Evolutionary conservation across 1,284 basidiomycete genomes (phyloP).

Genomic region (Serendipita sp.): DNA sequence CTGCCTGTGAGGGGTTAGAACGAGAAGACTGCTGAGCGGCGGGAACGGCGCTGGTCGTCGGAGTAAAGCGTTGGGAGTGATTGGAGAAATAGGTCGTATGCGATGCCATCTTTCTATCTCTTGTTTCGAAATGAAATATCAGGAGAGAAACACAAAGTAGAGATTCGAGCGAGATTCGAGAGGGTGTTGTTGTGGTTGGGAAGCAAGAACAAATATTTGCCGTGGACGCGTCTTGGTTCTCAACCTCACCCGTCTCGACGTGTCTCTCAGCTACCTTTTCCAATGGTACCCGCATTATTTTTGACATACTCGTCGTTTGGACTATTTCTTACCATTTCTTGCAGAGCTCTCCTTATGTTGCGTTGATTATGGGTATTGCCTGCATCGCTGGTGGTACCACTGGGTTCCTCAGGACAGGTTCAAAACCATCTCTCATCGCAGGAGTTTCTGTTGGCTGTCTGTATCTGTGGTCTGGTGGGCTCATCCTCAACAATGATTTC

Average conservation of each 20-base stretch:
- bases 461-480: slow-evolving; percentile 61
- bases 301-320: neutral
- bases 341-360: slow-evolving; percentile 54
- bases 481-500: slow-evolving; percentile 53
- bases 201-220: neutral
- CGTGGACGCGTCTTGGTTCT: too few species aligned
- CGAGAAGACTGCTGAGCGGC: slow-evolving; percentile 1
- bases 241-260: too few species aligned
- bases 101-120: neutral
- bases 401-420: slow-evolving; percentile 53
- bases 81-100: slow-evolving; percentile 9
- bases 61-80: slow-evolving; percentile 9
- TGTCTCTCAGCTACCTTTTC: too few species aligned
- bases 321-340: neutral
- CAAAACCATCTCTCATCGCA: slow-evolving; percentile 67
- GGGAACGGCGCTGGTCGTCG: slow-evolving; percentile 4
- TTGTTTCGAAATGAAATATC: too few species aligned
- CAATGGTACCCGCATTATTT: too few species aligned
- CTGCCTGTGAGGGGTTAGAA: neutral
- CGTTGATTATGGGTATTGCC: slow-evolving; percentile 62
- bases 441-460: slow-evolving; percentile 65
- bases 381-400: slow-evolving; percentile 66
- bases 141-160: too few species aligned
- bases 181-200: neutral
- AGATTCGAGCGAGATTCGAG: too few species aligned